These are phyloP conservation scores for Cladobotryum protrusum DNA, from an alignment of 2,329 filamentous ascomycete genomes.

Conservation along the genomic window DNA sequence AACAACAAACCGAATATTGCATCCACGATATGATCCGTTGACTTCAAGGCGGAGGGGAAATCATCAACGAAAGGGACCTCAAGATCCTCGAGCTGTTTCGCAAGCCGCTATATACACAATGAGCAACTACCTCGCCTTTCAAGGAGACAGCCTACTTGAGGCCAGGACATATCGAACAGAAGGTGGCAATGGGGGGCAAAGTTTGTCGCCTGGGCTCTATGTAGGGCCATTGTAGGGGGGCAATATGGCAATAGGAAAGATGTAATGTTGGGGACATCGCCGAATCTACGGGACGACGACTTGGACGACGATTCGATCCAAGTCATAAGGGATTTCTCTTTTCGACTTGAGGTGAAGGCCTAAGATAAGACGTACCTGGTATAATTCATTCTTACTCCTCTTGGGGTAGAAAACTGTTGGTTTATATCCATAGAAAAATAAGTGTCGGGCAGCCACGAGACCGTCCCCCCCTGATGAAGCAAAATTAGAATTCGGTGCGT, in stretches of 20 bases:
- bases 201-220: no score
- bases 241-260: no score
- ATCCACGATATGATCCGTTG: slow-evolving; percentile 78
- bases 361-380: slow-evolving; percentile 52
- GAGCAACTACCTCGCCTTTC: slow-evolving; percentile 16
- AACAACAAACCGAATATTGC: slow-evolving; percentile 72
- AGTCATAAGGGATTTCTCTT: no score
- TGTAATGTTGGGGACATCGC: no score
- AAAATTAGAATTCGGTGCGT: background rate
- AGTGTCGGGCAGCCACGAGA: slow-evolving; percentile 85
- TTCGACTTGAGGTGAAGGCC: background rate
- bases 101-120: slow-evolving; percentile 57
- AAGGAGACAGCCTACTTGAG: background rate
- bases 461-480: slow-evolving; percentile 74
- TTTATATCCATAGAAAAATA: slow-evolving; percentile 85
- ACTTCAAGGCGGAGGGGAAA: slow-evolving; percentile 59
- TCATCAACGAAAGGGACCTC: slow-evolving; percentile 78
- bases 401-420: slow-evolving; percentile 92
- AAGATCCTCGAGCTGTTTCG: slow-evolving; percentile 78
- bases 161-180: background rate
- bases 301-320: no score
- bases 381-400: slow-evolving; percentile 81
- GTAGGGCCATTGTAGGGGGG: no score
- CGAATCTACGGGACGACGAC: no score
- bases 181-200: background rate